Base-by-base conservation (phyloP, 73 alveolate species). In the Paramecium primaurelia region DNA sequence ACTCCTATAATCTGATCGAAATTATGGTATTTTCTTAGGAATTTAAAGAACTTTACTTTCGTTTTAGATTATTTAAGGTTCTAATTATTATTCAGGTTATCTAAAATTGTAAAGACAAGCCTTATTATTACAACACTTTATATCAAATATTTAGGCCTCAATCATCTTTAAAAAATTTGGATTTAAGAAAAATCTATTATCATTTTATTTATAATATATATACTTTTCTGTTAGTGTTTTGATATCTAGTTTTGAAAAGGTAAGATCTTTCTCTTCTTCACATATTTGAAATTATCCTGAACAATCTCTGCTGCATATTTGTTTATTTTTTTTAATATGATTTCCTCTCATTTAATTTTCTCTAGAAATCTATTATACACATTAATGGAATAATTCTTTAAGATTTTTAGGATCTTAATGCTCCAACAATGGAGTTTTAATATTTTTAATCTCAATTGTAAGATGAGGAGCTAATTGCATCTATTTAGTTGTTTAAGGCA, bases 51-150 rank as follows among this genome's bases (percentile, higher is more conserved):
- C 1, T 64, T 64, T 64, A 64, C 47, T 64, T 28, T 64, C 84
- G 2, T 28, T 28, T 32, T 64, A 32, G 30, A 11, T 64, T 25
- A 28, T 10, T 28, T 64, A 11, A 28, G 42, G 25, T 64, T 64
- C 84, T 25, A 8, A 22, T 18, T 6, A 30, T 38, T 4, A 34
- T 37, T 75, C 11, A 0, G 60, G 9, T 42, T 75, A 6, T 20
- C 10, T 75, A 36, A 34, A 75, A 75, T 75, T 75, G 47, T 75
- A 75, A 36, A 75, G 59, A 10, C 88, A 75, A 34, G 38, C 47
- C 60, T 75, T 38, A 75, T 75, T 75, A n/a, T 26, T 38, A n/a
- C 88, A 75, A 37, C 88, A 75, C 25, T 75, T 75, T 36, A 75
- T 12, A 38, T 75, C 38, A 8, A 75, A 75, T 12, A 75, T 36